phyloP scores from a whole-genome alignment of 2,329 filamentous ascomycete genomes.

The Huntiella omanensis region DNA sequence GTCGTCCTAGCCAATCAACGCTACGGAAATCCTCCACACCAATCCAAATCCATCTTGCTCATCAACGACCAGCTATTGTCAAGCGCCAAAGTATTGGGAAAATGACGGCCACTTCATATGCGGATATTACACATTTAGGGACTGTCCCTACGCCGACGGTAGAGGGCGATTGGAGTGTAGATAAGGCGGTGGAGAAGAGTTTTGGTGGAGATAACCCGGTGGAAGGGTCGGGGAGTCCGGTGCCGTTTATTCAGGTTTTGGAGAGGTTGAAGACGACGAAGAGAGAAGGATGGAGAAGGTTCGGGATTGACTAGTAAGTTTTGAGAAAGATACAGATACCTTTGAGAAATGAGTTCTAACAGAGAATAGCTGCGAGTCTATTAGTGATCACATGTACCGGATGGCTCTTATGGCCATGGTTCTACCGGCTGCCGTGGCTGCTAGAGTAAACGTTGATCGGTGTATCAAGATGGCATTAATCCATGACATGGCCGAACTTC shows the following conservation, averaged over 20 bases:
- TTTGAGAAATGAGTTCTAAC: neutral
- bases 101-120: neutral
- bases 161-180: conserved; percentile 15
- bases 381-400: conserved; percentile 98
- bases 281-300: conserved; percentile 86
- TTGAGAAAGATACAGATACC: neutral
- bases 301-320: conserved; percentile 45
- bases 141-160: conserved; percentile 13
- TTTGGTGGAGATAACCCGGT: conserved; percentile 22
- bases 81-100: too few species aligned
- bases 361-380: conserved; percentile 54
- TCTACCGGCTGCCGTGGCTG: conserved; percentile 54
- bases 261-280: conserved; percentile 91
- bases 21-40: too few species aligned
- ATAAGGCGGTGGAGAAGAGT: conserved; percentile 12
- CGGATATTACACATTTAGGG: conserved; percentile 13
- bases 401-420: conserved; percentile 96
- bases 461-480: conserved; percentile 93
- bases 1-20: too few species aligned
- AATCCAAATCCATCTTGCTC: too few species aligned
- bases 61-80: too few species aligned
- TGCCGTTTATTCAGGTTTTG: conserved; percentile 88
- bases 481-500: conserved; percentile 90
- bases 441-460: conserved; percentile 54
- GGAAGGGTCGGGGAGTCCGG: conserved; percentile 48